Conservation (phyloP, 177 flowering plant species). For the Vitis hybrid region DNA sequence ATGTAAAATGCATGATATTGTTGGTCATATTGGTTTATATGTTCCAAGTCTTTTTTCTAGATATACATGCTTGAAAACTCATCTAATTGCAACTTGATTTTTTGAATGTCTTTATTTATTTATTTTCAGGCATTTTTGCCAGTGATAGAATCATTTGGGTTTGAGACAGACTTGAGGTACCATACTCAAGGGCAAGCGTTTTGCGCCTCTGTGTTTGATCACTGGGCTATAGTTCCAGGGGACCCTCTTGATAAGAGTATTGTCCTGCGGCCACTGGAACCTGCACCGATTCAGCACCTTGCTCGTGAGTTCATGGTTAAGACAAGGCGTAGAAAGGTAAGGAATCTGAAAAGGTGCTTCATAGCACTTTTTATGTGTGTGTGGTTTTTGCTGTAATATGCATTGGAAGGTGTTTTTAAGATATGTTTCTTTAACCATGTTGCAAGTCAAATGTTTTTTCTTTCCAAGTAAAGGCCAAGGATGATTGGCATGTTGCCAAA, state of each 20-base stretch:
- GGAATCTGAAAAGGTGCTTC: not conserved
- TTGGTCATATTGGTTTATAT: not conserved
- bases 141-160: slow-evolving; percentile 97
- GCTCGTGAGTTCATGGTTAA: slow-evolving; percentile 99
- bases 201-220: slow-evolving; percentile 81
- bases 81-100: not conserved
- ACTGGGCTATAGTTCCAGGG: slow-evolving; percentile 99
- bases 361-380: not conserved
- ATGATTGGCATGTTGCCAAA: too few species aligned
- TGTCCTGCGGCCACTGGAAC: slow-evolving; percentile 91
- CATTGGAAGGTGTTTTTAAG: too few species aligned
- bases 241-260: slow-evolving; percentile 96
- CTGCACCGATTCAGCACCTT: slow-evolving; percentile 93
- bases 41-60: not conserved
- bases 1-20: not conserved
- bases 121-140: slow-evolving; percentile 84
- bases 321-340: slow-evolving; percentile 98
- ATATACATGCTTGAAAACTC: not conserved
- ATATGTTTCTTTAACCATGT: too few species aligned
- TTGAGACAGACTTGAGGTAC: slow-evolving; percentile 97
- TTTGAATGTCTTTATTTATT: slow-evolving; percentile 8
- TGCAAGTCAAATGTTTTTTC: too few species aligned
- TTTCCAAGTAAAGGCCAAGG: too few species aligned
- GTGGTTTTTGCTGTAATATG: too few species aligned
- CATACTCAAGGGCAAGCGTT: slow-evolving; percentile 99